Evolutionary conservation across 2,329 filamentous ascomycete species (phyloP), one percentile per base, ranked within the genome.

Genomic region (Arthrocladium fulminans): DNA sequence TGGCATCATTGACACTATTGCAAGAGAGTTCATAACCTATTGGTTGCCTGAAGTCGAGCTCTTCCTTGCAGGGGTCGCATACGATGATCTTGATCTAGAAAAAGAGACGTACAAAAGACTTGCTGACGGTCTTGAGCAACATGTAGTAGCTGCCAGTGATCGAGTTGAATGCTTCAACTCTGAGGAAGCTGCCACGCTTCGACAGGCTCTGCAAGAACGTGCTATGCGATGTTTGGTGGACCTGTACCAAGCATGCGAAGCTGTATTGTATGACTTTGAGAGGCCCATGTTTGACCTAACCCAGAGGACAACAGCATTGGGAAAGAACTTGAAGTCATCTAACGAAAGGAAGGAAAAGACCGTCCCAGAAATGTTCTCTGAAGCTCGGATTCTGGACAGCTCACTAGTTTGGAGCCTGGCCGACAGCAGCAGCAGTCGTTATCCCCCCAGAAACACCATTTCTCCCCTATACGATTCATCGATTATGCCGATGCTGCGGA

Each of bases 11-110:
- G 41, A 44, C 19, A 44, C 41, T 10, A 25, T 44, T 17, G 23
- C 25, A 10, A 30, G 41, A 30, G 41, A 44, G 23, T 44, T 32
- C 15, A 44, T 44, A 8, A 34, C 20, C 3, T 23, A 25, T 19
- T 44, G 41, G 41, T 32, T 44, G 41, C 41, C 41, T 3, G 41
- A 44, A 15, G 13, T 44, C 8, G 41, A 44, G 19, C 13, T 44
- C 9, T 44, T 44, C 27, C 19, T 44, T 9, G 25, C 24, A 32
- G 41, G 20, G 3, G 23, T 32, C 20, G 25, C 41, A 3, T 32
- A 34, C 15, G 41, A 44, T 19, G 25, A 44, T 32, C 13, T 8
- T 10, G 41, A 44, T 8, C 8, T 32, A 9, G 41, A 44, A 15
- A 6, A 20, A 34, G 3, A 30, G 19, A 27, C 24, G 4, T 44